Percentiles rank a stretch among this genome's conserved stretches.
phyloP scores from a whole-genome alignment of 1,284 basidiomycete species.

The Meripilus lineatus region DNA sequence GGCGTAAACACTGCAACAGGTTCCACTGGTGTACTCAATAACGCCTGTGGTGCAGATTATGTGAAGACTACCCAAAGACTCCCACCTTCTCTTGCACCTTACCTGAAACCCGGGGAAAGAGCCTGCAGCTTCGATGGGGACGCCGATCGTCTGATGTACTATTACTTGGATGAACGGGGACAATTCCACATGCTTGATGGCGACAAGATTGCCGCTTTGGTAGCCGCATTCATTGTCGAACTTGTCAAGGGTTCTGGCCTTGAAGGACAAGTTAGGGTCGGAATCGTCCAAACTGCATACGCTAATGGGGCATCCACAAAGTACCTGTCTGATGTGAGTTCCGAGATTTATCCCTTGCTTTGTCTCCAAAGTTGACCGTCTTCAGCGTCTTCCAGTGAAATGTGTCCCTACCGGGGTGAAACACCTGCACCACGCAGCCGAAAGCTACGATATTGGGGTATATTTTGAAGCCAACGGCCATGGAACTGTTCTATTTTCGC shows the following conservation, averaged over 20 bases:
- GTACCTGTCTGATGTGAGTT: constrained; percentile 75
- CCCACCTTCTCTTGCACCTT: constrained; percentile 66
- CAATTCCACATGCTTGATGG: constrained; percentile 94
- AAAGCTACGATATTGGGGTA: constrained; percentile 90
- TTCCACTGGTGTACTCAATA: constrained; percentile 77
- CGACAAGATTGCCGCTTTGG: constrained; percentile 96
- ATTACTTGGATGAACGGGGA: constrained; percentile 76
- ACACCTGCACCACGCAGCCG: constrained; percentile 96
- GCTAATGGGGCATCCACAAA: constrained; percentile 97
- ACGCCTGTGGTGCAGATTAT: constrained; percentile 91
- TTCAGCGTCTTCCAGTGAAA: constrained; percentile 84
- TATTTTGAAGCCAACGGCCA: constrained; percentile 99
- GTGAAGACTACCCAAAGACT: constrained; percentile 92
- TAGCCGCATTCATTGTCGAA: constrained; percentile 91
- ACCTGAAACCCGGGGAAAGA: constrained; percentile 66
- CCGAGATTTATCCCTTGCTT: neutral
- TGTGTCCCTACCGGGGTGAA: constrained; percentile 98
- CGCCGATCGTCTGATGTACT: constrained; percentile 96
- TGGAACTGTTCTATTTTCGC: constrained; percentile 95
- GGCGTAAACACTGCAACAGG: constrained; percentile 67
- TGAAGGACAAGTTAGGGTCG: constrained; percentile 70
- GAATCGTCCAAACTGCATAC: constrained; percentile 98
- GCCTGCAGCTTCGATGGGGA: constrained; percentile 96
- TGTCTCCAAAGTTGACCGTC: neutral
- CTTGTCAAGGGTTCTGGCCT: constrained; percentile 83